Conservation (phyloP, 2,329 filamentous ascomycete species). For the Cordyceps javanica region DNA sequence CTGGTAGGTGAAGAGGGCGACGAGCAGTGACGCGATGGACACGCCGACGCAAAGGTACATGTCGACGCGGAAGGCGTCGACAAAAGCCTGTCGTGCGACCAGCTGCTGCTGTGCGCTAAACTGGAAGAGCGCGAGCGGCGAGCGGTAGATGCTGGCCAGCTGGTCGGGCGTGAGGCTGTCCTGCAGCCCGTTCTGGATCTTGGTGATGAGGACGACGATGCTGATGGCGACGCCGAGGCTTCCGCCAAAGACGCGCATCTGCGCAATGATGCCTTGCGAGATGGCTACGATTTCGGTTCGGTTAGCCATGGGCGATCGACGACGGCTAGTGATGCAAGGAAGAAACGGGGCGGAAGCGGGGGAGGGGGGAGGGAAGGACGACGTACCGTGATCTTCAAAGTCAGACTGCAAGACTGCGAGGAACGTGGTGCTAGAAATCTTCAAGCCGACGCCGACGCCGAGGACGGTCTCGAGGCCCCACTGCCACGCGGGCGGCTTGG, state of each 20-base stretch:
- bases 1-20: slow-evolving; percentile 17
- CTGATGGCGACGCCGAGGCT: slow-evolving; percentile 21
- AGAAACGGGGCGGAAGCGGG: background rate
- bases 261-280: slow-evolving; percentile 18
- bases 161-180: slow-evolving; percentile 14
- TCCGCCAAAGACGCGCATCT: slow-evolving; percentile 22
- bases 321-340: too few species aligned
- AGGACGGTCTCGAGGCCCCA: slow-evolving; percentile 17
- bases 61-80: slow-evolving; percentile 17
- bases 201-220: slow-evolving; percentile 19
- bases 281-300: slow-evolving; percentile 11
- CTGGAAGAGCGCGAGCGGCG: slow-evolving; percentile 14
- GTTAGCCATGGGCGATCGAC: too few species aligned
- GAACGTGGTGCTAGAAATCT: slow-evolving; percentile 18
- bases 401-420: slow-evolving; percentile 16
- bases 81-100: slow-evolving; percentile 15
- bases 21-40: slow-evolving; percentile 13
- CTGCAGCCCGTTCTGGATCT: slow-evolving; percentile 15
- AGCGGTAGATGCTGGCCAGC: slow-evolving; percentile 17
- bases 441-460: slow-evolving; percentile 17
- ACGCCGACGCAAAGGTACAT: slow-evolving; percentile 20
- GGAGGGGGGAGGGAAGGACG: background rate
- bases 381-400: slow-evolving; percentile 19
- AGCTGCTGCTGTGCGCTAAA: slow-evolving; percentile 15
- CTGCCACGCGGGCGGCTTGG: slow-evolving; percentile 13